Base-by-base conservation (phyloP, 805 yeast species). In the Myxozyma vanderwaltii region DNA sequence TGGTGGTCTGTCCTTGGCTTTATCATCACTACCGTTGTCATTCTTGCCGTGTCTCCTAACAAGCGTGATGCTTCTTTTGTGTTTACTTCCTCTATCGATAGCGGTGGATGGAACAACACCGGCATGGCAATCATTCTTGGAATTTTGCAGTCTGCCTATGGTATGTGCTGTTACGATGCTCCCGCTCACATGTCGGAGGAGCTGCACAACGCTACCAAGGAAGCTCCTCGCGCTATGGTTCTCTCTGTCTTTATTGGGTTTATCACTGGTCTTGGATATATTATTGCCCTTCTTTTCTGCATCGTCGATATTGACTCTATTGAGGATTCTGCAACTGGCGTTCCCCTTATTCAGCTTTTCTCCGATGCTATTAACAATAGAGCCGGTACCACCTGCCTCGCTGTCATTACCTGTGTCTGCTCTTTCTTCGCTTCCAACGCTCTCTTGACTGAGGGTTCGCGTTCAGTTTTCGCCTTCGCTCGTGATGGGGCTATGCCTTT, bases 121-220 rank as follows among this genome's bases (percentile, higher is more conserved):
- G 64, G 65, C 17, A 58, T 62, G 61, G 55, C 41, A 40, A 46
- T 63, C 49, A 62, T 61, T 36, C 61, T 59, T 29, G 63, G 64
- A 29, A 48, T 63, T 51, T 48, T 57, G 29, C 56, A 54, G 51
- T 49, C 59, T 19, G 63, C 65, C 12, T 61, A 63, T 51, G 82
- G 86, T 39, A 85, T 86, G 89, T 80, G 86, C 46, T 90, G 89
- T 24, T 86, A 84, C 68, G 90, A 86, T 69, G 82, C 88, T 23
- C 88, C 90, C 0, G 86, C 85, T 75, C 90, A 86, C 68, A 75
- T 86, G 61, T 79, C 88, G n/a, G 91, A 86, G 72, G 91, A 86
- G 68, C 82, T 86, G 65, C 74, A 84, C 51, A 84, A 85, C 68
- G 87, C 89, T 5, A 74, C 81, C 36, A 72, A 76, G 13, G 88